phyloP scores from a whole-genome alignment of 345 rosid species.

The Carallia brachiata region DNA sequence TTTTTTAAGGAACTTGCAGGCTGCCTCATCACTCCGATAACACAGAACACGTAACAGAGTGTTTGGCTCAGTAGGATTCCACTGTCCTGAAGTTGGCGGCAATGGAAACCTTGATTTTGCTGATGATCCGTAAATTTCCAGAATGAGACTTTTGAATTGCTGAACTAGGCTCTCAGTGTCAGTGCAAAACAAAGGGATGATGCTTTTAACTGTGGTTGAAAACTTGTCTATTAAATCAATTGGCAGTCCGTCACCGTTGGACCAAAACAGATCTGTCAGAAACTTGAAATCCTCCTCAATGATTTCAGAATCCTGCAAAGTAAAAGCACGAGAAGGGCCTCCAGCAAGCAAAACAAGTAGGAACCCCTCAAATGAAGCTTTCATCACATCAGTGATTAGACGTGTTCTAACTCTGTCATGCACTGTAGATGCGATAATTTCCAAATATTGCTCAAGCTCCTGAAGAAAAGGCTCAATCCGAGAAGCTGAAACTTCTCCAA shows the following conservation, averaged over 20 bases:
- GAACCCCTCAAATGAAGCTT: conserved; percentile 87
- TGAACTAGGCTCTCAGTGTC: conserved; percentile 77
- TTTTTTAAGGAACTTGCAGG: conserved; percentile 28
- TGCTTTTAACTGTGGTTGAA: conserved; percentile 53
- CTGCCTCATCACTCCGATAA: conserved; percentile 24
- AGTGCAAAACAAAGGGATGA: conserved; percentile 69
- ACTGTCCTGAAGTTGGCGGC: conserved; percentile 32
- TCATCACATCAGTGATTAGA: conserved; percentile 75
- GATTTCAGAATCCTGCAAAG: conserved; percentile 63
- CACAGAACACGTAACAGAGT: conserved; percentile 30
- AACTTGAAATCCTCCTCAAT: conserved; percentile 86
- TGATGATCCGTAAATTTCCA: conserved; percentile 58
- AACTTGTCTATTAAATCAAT: conserved; percentile 67
- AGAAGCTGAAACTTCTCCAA: conserved; percentile 73
- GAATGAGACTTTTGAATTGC: conserved; percentile 54
- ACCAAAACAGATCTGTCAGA: conserved; percentile 84
- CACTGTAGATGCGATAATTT: conserved; percentile 64
- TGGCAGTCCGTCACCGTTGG: conserved; percentile 93
- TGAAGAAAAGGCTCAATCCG: conserved; percentile 74
- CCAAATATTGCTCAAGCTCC: conserved; percentile 69
- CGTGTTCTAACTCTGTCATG: conserved; percentile 86
- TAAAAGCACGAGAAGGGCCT: conserved; percentile 84
- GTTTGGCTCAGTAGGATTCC: conserved; percentile 28
- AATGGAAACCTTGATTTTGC: conserved; percentile 57
- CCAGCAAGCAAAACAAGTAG: conserved; percentile 89